phyloP scores from a whole-genome alignment of 306 rosid species.

The Benincasa hispida region DNA sequence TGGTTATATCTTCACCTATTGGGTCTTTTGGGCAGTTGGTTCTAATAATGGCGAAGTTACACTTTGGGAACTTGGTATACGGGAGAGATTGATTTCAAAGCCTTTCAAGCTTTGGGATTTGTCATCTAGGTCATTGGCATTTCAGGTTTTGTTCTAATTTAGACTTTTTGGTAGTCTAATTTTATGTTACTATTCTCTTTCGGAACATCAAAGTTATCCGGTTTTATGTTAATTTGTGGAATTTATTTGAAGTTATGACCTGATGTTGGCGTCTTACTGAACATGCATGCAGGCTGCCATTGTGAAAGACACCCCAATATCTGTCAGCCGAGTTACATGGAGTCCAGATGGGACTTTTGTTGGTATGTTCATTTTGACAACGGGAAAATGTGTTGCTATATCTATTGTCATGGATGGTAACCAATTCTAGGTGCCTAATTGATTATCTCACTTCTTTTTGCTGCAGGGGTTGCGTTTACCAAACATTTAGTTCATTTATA shows the following conservation, averaged over 20 bases:
- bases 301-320: conserved; percentile 40
- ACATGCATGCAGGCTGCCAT: conserved; percentile 42
- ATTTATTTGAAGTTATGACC: conserved; percentile 1
- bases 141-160: conserved; percentile 43
- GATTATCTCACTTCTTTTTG: conserved; percentile 23
- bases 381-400: conserved; percentile 45
- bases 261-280: conserved; percentile 23
- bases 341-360: conserved; percentile 77
- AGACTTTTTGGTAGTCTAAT: conserved; percentile 1
- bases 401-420: conserved; percentile 5
- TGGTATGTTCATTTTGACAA: conserved; percentile 41
- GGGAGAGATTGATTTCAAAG: conserved; percentile 62
- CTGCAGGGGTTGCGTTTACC: conserved; percentile 71
- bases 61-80: conserved; percentile 60
- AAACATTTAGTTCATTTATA: conserved; percentile 80
- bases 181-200: conserved; percentile 3
- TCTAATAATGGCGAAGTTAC: conserved; percentile 60
- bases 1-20: conserved; percentile 1
- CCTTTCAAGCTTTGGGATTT: conserved; percentile 72
- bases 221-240: neutral
- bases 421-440: conserved; percentile 9
- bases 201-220: neutral
- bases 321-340: conserved; percentile 80
- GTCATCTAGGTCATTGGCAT: conserved; percentile 35
- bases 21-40: conserved; percentile 49